A percentile compares a stretch with the other conserved stretches of the same genome.
Evolutionary conservation across 306 rosid species (phyloP).

Genomic region (Corylus avellana): DNA sequence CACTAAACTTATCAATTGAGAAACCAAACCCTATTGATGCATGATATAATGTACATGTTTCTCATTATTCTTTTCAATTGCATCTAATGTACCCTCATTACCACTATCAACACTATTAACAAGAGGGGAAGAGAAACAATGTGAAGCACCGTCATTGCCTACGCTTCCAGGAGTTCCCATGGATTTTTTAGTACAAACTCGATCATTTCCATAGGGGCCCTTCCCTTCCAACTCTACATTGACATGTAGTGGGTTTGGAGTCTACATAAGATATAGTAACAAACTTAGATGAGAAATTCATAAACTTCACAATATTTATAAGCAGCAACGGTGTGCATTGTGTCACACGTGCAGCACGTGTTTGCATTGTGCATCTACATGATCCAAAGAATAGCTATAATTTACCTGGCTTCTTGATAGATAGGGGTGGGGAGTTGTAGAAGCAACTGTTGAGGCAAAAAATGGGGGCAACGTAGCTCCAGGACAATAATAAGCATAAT

Average conservation of each 20-base stretch:
- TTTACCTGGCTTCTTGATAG: conserved; percentile 85
- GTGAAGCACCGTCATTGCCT: conserved; percentile 71
- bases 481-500: conserved; percentile 82
- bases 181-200: too few relatives aligned
- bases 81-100: conserved; percentile 82
- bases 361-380: not conserved
- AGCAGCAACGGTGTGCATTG: too few relatives aligned
- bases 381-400: conserved; percentile 3
- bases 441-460: conserved; percentile 79
- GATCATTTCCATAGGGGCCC: too few relatives aligned
- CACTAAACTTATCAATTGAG: not conserved
- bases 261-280: conserved; percentile 36
- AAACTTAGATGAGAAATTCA: conserved; percentile 18
- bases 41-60: conserved; percentile 52
- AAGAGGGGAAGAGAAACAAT: not conserved
- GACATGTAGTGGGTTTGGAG: too few relatives aligned
- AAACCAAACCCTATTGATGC: conserved; percentile 3
- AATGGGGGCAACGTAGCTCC: conserved; percentile 24
- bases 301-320: not conserved
- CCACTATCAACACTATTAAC: conserved; percentile 74
- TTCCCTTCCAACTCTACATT: too few relatives aligned
- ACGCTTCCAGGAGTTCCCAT: conserved; percentile 37
- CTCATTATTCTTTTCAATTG: conserved; percentile 71
- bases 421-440: conserved; percentile 87
- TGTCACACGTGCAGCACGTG: not conserved